Conservation (phyloP, 441 rosid genomes). For the Euphorbia celastroides region DNA sequence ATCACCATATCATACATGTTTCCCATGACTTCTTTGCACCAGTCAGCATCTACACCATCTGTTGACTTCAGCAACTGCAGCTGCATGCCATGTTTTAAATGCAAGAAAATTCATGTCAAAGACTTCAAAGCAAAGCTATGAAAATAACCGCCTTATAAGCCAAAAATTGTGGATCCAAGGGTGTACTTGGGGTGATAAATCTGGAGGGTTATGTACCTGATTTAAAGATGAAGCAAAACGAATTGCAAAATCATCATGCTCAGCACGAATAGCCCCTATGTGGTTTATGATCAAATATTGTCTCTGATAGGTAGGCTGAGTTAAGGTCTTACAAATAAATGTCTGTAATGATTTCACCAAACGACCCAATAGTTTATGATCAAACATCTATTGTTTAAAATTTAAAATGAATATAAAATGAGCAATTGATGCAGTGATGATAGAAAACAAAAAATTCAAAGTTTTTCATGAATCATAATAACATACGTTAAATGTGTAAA, state of each 20-base stretch:
- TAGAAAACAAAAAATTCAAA: not conserved
- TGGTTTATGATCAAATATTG: constrained; percentile 84
- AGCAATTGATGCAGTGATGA: not conserved
- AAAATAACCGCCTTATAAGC: constrained; percentile 2
- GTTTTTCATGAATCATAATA: not conserved
- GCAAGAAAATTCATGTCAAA: constrained; percentile 17
- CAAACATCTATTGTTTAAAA: not conserved
- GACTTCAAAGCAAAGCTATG: constrained; percentile 10
- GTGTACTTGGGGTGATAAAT: not conserved
- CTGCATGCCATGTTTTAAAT: constrained; percentile 38
- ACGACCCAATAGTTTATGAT: constrained; percentile 1
- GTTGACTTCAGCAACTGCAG: constrained; percentile 78
- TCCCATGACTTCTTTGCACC: constrained; percentile 97
- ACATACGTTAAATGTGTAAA: not conserved
- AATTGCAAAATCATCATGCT: constrained; percentile 96
- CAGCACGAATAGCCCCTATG: constrained; percentile 88
- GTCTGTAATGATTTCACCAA: not conserved
- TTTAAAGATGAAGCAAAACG: constrained; percentile 90
- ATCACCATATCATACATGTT: constrained; percentile 95
- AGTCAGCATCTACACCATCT: constrained; percentile 83
- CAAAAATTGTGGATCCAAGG: constrained; percentile 2
- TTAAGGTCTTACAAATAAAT: constrained; percentile 45
- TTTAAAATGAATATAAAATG: not conserved
- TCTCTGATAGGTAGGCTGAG: constrained; percentile 81
- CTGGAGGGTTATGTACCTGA: constrained; percentile 48